Conservation (phyloP, 2,329 filamentous ascomycete genomes). For the Davidsoniella neocaledoniae region DNA sequence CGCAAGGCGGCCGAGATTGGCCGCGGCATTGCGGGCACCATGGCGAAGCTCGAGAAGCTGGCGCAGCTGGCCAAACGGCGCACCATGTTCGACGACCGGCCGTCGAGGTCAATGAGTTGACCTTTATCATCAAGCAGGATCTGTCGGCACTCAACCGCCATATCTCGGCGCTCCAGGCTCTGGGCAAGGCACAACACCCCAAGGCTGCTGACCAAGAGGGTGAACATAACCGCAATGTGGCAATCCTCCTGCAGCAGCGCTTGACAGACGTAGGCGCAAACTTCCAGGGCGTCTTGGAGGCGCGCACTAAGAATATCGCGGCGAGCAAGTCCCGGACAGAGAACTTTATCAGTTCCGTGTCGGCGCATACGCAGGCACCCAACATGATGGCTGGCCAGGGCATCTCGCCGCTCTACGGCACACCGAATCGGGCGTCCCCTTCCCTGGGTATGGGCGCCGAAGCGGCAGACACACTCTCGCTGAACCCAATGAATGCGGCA, state of each 20-base stretch:
- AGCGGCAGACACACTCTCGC: constrained; percentile 57
- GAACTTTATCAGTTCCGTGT: constrained; percentile 87
- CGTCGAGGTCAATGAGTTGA: constrained; percentile 93
- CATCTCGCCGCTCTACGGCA: constrained; percentile 74
- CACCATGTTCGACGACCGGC: constrained; percentile 91
- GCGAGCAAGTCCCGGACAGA: constrained; percentile 82
- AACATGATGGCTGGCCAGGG: constrained; percentile 24
- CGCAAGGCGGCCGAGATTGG: constrained; percentile 83
- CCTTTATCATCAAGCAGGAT: constrained; percentile 96
- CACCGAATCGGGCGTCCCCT: constrained; percentile 49
- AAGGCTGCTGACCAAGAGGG: constrained; percentile 64
- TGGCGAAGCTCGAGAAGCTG: constrained; percentile 86
- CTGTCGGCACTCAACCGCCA: constrained; percentile 69
- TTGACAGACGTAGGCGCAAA: constrained; percentile 83
- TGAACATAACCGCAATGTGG: constrained; percentile 96
- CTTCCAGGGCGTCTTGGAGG: constrained; percentile 94
- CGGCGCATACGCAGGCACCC: constrained; percentile 46
- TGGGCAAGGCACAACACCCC: constrained; percentile 56
- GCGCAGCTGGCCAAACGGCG: constrained; percentile 92
- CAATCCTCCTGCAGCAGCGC: constrained; percentile 78
- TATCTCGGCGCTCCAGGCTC: constrained; percentile 63
- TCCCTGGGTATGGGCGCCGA: constrained; percentile 70
- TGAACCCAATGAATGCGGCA: constrained; percentile 44
- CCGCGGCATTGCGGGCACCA: constrained; percentile 75
- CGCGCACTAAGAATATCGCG: constrained; percentile 94